Percentiles rank a stretch among this genome's conserved stretches.
phyloP scores from a whole-genome alignment of 225 moss, liverwort and hornwort genomes.

The Bryum argenteum region DNA sequence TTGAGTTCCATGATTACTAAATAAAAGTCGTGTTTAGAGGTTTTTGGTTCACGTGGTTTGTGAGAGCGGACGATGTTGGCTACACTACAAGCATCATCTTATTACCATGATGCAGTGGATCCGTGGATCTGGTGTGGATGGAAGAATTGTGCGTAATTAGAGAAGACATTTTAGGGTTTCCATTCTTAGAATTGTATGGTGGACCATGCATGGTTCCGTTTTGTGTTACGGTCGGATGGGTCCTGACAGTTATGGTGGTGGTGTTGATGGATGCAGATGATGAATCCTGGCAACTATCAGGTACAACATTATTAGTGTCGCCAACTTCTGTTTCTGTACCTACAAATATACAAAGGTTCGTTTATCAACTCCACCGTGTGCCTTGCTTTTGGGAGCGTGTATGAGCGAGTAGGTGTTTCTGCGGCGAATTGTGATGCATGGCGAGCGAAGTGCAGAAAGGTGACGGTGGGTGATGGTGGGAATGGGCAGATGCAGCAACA shows the following conservation, averaged over 20 bases:
- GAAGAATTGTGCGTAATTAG: too few relatives aligned
- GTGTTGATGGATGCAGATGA: conserved; percentile 58
- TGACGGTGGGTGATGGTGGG: conserved; percentile 1
- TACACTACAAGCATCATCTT: not conserved
- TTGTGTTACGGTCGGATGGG: too few relatives aligned
- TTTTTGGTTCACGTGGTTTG: not conserved
- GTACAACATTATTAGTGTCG: conserved; percentile 56
- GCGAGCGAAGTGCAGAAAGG: not conserved
- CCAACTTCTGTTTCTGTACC: conserved; percentile 32
- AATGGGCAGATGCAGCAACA: conserved; percentile 57
- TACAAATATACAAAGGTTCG: conserved; percentile 40
- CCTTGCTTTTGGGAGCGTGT: not conserved
- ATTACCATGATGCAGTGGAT: too few relatives aligned
- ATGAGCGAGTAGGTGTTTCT: not conserved
- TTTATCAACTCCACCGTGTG: not conserved
- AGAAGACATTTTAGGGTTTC: not conserved
- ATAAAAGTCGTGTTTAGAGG: not conserved
- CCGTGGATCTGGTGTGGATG: not conserved
- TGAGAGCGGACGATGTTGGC: not conserved
- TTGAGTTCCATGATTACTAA: not conserved
- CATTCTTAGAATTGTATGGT: not conserved
- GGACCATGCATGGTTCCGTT: not conserved
- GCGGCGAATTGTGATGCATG: not conserved
- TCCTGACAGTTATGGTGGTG: not conserved
- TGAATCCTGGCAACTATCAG: conserved; percentile 76